These are phyloP conservation scores for Corchorus olitorius DNA, from an alignment of 345 rosid species.

Conservation along the genomic window DNA sequence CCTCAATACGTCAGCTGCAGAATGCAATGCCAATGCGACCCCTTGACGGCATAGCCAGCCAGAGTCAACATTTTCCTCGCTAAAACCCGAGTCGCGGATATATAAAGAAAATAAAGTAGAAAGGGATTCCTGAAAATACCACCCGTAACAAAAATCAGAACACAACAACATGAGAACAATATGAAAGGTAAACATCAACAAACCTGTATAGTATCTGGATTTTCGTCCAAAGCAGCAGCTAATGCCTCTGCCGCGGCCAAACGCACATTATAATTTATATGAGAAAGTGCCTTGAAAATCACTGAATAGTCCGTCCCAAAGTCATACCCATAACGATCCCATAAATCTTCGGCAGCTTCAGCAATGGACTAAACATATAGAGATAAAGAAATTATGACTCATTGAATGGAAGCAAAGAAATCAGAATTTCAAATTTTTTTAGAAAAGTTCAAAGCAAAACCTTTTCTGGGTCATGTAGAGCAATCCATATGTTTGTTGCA, in stretches of 20 bases:
- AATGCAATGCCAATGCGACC: constrained; percentile 83
- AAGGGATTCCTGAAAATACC: constrained; percentile 72
- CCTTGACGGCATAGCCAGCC: constrained; percentile 97
- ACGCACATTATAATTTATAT: constrained; percentile 80
- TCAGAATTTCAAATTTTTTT: not conserved
- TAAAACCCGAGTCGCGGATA: constrained; percentile 63
- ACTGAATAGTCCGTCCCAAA: constrained; percentile 92
- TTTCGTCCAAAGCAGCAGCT: constrained; percentile 96
- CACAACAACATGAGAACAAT: constrained; percentile 21
- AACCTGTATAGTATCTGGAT: constrained; percentile 81
- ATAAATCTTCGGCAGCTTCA: constrained; percentile 87
- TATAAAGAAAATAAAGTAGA: constrained; percentile 88
- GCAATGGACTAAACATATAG: constrained; percentile 70
- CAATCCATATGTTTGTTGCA: constrained; percentile 92
- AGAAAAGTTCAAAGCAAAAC: constrained; percentile 37
- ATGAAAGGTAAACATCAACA: constrained; percentile 11
- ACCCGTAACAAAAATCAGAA: constrained; percentile 23
- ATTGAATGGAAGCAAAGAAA: not conserved
- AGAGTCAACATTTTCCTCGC: constrained; percentile 67
- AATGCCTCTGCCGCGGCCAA: constrained; percentile 95
- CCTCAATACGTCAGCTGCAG: constrained; percentile 89
- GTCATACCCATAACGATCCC: constrained; percentile 93
- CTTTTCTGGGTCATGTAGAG: constrained; percentile 95
- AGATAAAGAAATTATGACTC: constrained; percentile 5
- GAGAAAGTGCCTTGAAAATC: constrained; percentile 83